These are phyloP conservation scores for Eucalyptus paniculata DNA, from an alignment of 345 rosid species.

Conservation along the genomic window DNA sequence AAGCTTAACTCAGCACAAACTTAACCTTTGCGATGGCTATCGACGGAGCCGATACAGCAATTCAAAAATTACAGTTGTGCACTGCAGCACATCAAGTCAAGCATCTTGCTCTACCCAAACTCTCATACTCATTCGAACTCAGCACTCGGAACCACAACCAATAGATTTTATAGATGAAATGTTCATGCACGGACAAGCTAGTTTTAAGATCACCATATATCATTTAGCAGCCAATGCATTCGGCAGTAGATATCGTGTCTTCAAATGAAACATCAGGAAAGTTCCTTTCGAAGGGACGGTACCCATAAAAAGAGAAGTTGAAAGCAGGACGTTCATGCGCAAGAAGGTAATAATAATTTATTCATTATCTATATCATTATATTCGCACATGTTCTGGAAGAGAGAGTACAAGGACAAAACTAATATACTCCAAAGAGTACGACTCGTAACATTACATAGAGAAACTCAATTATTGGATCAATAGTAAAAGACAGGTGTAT, in stretches of 20 bases:
- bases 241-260: background rate
- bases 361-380: background rate
- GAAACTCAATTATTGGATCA: background rate
- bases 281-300: background rate
- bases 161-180: no score
- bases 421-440: background rate
- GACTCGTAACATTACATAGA: no score
- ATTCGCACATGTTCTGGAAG: background rate
- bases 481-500: background rate
- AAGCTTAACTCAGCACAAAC: no score
- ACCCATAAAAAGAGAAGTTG: background rate
- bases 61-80: no score
- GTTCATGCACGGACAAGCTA: no score
- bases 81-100: no score
- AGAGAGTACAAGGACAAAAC: background rate
- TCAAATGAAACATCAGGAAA: background rate
- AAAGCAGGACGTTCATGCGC: background rate
- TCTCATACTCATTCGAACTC: no score
- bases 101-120: no score
- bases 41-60: no score
- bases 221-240: background rate
- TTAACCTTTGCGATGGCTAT: no score
- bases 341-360: background rate
- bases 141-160: no score
- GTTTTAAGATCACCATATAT: no score